Percentiles rank a stretch among this genome's conserved stretches.
Conservation (phyloP, 768 basidiomycete species). For the Hemileccinum rubropunctum region DNA sequence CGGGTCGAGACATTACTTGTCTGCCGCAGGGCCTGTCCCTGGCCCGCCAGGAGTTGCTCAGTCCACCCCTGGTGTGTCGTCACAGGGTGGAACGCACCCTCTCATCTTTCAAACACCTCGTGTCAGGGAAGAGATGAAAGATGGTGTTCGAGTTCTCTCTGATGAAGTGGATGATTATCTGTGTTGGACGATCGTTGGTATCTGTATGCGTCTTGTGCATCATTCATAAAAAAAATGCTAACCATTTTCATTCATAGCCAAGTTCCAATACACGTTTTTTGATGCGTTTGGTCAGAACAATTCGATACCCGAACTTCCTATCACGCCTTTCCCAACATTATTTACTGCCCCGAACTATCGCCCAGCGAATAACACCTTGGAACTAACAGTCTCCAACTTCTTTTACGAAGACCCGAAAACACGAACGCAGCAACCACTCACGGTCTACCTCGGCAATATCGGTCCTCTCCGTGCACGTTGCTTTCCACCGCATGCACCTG, state of each 20-base stretch:
- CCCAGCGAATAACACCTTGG: slow-evolving; percentile 67
- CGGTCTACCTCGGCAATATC: slow-evolving; percentile 86
- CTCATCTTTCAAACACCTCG: slow-evolving; percentile 77
- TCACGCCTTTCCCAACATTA: slow-evolving; percentile 88
- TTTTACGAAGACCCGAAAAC: slow-evolving; percentile 76
- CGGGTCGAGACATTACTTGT: slow-evolving; percentile 83
- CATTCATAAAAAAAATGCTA: slow-evolving; percentile 9
- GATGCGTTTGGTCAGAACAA: slow-evolving; percentile 82
- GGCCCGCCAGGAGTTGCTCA: slow-evolving; percentile 69
- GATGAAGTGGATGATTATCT: slow-evolving; percentile 95
- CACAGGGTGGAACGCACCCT: slow-evolving; percentile 78
- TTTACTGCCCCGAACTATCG: slow-evolving; percentile 78
- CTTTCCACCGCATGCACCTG: slow-evolving; percentile 70
- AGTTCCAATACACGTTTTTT: slow-evolving; percentile 94
- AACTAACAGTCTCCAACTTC: slow-evolving; percentile 85
- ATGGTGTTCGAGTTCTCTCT: slow-evolving; percentile 68
- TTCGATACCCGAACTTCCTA: slow-evolving; percentile 71
- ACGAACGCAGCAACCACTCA: slow-evolving; percentile 63
- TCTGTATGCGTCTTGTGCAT: slow-evolving; percentile 57
- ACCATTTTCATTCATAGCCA: slow-evolving; percentile 49
- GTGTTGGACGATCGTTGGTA: slow-evolving; percentile 95
- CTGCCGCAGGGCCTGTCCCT: slow-evolving; percentile 82
- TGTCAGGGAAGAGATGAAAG: slow-evolving; percentile 78
- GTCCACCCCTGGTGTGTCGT: slow-evolving; percentile 71
- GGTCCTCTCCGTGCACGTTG: slow-evolving; percentile 80